Evolutionary conservation across 2,329 filamentous ascomycete genomes (phyloP), one percentile per base, ranked within the genome.

Genomic region (Berkeleyomyces basicola): DNA sequence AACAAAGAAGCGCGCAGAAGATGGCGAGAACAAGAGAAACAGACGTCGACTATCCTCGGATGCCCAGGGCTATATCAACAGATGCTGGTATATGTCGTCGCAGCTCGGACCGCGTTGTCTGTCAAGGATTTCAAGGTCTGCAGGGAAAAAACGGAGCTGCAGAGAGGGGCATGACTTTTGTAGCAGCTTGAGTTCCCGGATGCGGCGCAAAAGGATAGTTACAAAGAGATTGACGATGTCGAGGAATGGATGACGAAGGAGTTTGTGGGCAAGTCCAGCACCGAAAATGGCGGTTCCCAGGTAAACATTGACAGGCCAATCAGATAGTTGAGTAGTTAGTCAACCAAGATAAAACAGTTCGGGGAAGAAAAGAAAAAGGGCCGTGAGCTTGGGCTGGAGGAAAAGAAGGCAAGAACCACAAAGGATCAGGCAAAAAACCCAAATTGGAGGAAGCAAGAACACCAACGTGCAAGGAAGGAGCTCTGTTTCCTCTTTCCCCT

Each of bases 371-470:
- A 33, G 23, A 57, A 37, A 23, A 51, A 55, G 51, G 10, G 9
- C 51, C 33, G 16, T 36, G 33, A n/a, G 43, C 51, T 16, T 55
- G 31, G 11, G 31, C 49, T 36, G 31, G n/a, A 53, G 49, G 23
- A 57, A 57, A 36, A 61, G 16, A 33, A 61, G 31, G 7, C 14
- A 53, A 61, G 4, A 31, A 53, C 9, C 36, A 37, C 23, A 40
- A 51, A 61, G 36, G 59, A 42, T 39, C 44, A 33, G 33, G 37
- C 59, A 23, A 59, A 62, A 49, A 59, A 64, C 59, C 40, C 33
- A 63, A 66, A 62, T 63, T 63, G 62, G 62, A 62, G 60, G 49
- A 63, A 63, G 42, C 33, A 37, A 40, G 23, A 36, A 16, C 42
- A 51, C 14, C 33, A 39, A 47, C 11, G 11, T n/a, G n/a, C 31